A percentile compares a stretch with the other conserved stretches of the same genome.
Evolutionary conservation across 345 rosid species (phyloP).

Genomic region (Linum tenue): DNA sequence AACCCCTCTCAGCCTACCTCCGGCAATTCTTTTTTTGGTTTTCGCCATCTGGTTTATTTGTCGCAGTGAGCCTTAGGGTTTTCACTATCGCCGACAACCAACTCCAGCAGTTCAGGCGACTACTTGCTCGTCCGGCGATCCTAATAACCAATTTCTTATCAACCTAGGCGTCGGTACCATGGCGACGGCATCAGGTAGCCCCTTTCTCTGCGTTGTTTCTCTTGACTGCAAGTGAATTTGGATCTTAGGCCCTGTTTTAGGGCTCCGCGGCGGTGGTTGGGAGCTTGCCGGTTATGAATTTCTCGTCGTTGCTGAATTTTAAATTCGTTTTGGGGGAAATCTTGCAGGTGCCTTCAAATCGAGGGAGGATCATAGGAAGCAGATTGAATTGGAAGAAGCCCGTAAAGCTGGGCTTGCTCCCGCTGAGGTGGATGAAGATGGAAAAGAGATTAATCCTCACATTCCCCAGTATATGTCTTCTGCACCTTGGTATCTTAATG

Average conservation of each 20-base stretch:
- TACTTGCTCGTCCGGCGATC: neutral
- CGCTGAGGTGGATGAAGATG: conserved; percentile 63
- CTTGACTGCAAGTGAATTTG: neutral
- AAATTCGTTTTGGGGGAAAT: neutral
- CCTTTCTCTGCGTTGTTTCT: neutral
- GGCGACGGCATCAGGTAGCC: conserved; percentile 36
- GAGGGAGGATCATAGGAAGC: conserved; percentile 56
- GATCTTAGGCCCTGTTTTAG: neutral
- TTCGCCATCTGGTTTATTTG: no score
- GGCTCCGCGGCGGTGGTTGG: neutral
- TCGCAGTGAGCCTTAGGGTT: no score
- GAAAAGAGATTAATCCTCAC: conserved; percentile 54
- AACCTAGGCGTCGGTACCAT: neutral
- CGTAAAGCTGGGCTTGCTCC: conserved; percentile 72
- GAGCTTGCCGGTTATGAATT: neutral
- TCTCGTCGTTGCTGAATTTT: neutral
- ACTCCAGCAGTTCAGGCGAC: neutral
- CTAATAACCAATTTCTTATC: neutral
- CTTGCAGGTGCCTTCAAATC: conserved; percentile 55
- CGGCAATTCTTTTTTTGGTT: no score
- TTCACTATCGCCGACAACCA: neutral
- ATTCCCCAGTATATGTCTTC: conserved; percentile 70
- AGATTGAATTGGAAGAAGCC: conserved; percentile 60
- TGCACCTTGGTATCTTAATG: conserved; percentile 52
- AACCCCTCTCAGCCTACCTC: no score